Conservation (phyloP, 129 eudicot species). For the Erigeron canadensis region DNA sequence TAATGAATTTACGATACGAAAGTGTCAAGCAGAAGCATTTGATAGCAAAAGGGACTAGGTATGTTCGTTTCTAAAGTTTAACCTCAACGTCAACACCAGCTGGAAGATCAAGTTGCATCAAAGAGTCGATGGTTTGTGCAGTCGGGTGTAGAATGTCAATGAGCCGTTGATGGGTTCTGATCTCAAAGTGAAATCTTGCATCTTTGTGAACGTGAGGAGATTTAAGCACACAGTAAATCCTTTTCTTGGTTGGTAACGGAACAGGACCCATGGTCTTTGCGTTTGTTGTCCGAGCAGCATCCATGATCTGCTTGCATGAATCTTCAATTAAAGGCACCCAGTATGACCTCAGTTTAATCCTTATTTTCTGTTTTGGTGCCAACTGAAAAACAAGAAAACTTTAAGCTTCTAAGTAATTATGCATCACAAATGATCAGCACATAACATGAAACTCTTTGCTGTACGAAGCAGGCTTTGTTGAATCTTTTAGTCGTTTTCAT, state of each 20-base stretch:
- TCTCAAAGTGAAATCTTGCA: conserved; percentile 92
- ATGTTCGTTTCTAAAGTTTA: conserved; percentile 53
- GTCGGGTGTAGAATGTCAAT: conserved; percentile 91
- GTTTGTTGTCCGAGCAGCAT: conserved; percentile 80
- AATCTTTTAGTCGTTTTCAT: neutral
- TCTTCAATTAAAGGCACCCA: conserved; percentile 89
- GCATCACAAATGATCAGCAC: neutral
- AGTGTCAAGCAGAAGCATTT: conserved; percentile 21
- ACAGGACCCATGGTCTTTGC: conserved; percentile 90
- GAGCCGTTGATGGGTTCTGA: conserved; percentile 88
- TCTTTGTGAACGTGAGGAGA: conserved; percentile 99
- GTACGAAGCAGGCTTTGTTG: neutral
- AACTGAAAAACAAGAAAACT: conserved; percentile 33
- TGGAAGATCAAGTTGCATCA: conserved; percentile 94
- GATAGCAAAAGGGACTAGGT: conserved; percentile 16
- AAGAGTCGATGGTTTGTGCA: conserved; percentile 83
- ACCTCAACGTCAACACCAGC: conserved; percentile 96
- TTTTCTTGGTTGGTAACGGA: conserved; percentile 83
- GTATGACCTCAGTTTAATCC: conserved; percentile 80
- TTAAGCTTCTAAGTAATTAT: neutral
- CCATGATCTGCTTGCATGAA: conserved; percentile 94
- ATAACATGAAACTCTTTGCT: neutral
- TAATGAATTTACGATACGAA: conserved; percentile 22
- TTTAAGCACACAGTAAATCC: conserved; percentile 77
- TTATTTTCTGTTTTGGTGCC: conserved; percentile 80